A percentile compares a stretch with the other conserved stretches of the same genome.
These are phyloP conservation scores for Diospyros lotus DNA, from an alignment of 148 eudicot genomes.

Conservation along the genomic window DNA sequence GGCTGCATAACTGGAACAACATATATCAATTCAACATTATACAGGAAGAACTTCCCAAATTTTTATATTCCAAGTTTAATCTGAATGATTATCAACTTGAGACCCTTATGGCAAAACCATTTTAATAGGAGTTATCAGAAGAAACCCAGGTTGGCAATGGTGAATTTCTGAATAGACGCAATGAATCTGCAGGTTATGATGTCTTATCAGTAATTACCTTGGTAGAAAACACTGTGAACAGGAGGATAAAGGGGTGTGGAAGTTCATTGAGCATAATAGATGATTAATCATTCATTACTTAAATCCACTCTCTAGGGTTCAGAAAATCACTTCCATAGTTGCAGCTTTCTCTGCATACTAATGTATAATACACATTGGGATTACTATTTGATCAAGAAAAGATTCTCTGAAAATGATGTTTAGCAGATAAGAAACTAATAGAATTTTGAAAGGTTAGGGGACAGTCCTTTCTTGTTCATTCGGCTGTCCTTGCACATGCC, in stretches of 20 bases:
- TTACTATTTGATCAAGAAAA: conserved; percentile 20
- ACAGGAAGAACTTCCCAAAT: background rate
- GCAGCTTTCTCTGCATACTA: conserved; percentile 7
- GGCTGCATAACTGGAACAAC: background rate
- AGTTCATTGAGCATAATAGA: conserved; percentile 19
- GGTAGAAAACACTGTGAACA: background rate
- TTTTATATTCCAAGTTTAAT: conserved; percentile 22
- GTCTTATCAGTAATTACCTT: background rate
- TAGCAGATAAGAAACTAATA: conserved; percentile 11
- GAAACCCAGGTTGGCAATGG: conserved; percentile 56
- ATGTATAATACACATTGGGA: too few relatives aligned
- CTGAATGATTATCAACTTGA: conserved; percentile 34
- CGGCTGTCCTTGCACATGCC: too few relatives aligned
- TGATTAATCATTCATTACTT: conserved; percentile 12
- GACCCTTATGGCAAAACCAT: conserved; percentile 30
- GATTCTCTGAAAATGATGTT: conserved; percentile 37
- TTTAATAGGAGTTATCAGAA: conserved; percentile 30
- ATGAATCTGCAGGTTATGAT: conserved; percentile 27
- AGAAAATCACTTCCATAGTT: conserved; percentile 8
- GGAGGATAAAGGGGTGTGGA: conserved; percentile 15
- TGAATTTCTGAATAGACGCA: conserved; percentile 42
- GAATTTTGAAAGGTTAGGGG: background rate
- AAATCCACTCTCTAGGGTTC: conserved; percentile 16
- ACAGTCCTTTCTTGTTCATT: too few relatives aligned
- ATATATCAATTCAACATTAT: conserved; percentile 14